These are phyloP conservation scores for Flaveria ramosissima DNA, from an alignment of 129 eudicot genomes.

Conservation along the genomic window DNA sequence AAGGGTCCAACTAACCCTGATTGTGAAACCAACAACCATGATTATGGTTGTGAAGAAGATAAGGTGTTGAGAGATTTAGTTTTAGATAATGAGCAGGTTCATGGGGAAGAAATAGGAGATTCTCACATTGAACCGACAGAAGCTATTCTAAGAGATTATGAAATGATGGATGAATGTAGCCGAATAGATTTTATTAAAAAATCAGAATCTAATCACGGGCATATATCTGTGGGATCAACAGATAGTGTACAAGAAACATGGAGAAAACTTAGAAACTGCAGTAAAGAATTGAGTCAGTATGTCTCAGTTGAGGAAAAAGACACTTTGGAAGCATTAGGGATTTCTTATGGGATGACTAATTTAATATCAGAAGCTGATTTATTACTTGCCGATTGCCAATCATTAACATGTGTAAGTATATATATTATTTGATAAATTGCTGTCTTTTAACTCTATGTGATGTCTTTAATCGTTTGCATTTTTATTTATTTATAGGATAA, in stretches of 20 bases:
- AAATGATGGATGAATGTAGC: conserved; percentile 93
- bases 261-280: conserved; percentile 59
- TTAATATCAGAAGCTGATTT: conserved; percentile 82
- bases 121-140: conserved; percentile 49
- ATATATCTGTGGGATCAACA: conserved; percentile 20
- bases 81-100: conserved; percentile 30
- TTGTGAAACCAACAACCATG: conserved; percentile 24
- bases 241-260: conserved; percentile 74
- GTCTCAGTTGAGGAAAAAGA: conserved; percentile 57
- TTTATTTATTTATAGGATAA: conserved; percentile 55
- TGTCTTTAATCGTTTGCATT: conserved; percentile 15
- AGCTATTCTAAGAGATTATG: conserved; percentile 52
- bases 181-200: conserved; percentile 63
- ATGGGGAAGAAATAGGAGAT: conserved; percentile 74
- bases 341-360: conserved; percentile 62
- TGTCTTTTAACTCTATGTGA: conserved; percentile 14
- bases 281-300: conserved; percentile 45
- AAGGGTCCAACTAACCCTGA: conserved; percentile 27
- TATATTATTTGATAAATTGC: conserved; percentile 1
- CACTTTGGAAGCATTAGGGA: conserved; percentile 43
- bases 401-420: conserved; percentile 52
- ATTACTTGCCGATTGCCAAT: conserved; percentile 62
- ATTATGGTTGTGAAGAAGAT: conserved; percentile 8
- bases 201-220: conserved; percentile 31
- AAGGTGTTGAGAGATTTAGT: conserved; percentile 28